These are phyloP conservation scores for Diversispora eburnea DNA, from an alignment of 192 early-diverging fungal species.

Conservation along the genomic window DNA sequence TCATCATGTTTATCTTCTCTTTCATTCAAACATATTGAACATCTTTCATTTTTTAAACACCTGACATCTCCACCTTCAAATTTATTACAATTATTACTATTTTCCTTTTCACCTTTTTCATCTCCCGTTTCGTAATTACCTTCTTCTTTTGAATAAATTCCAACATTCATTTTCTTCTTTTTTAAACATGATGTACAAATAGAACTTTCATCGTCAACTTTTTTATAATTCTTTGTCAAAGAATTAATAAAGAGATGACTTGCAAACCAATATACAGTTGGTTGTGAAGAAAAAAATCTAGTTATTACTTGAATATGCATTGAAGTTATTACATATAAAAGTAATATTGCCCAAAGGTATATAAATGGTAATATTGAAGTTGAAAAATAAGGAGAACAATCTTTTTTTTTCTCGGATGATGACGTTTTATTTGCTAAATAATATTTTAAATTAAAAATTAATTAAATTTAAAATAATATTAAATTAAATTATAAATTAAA, in stretches of 20 bases:
- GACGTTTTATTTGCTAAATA: not conserved
- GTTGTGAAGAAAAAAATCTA: constrained; percentile 78
- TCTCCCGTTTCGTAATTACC: no score
- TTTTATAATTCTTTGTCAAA: not conserved
- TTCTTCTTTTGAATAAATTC: no score
- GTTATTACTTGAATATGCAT: constrained; percentile 94
- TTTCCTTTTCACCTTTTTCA: no score
- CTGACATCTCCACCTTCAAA: no score
- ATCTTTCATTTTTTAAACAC: no score
- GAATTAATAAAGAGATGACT: constrained; percentile 48
- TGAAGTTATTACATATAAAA: constrained; percentile 57
- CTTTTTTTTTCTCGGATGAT: not conserved
- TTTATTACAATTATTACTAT: no score
- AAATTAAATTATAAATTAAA: not conserved
- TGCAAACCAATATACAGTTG: constrained; percentile 78
- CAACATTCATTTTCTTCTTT: no score
- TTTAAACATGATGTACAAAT: no score
- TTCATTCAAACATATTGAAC: no score
- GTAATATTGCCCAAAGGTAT: constrained; percentile 65
- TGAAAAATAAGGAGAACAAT: not conserved
- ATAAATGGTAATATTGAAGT: constrained; percentile 45
- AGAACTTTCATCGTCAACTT: not conserved
- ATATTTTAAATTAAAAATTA: not conserved
- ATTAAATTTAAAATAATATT: not conserved
- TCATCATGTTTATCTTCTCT: no score